These are phyloP conservation scores for Pleurozium schreberi DNA, from an alignment of 225 moss, liverwort and hornwort genomes.

Conservation along the genomic window DNA sequence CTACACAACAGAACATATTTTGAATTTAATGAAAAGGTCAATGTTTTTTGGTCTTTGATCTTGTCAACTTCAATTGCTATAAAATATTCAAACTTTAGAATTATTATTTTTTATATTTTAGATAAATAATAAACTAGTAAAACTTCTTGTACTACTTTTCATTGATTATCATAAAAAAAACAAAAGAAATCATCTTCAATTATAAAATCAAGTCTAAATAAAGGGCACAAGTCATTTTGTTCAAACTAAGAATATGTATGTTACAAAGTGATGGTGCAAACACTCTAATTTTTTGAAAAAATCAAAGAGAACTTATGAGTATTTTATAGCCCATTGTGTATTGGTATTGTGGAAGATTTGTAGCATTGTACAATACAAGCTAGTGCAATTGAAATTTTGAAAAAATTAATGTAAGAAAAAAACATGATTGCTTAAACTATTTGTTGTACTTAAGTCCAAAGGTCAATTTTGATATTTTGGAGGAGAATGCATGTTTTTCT, in stretches of 20 bases:
- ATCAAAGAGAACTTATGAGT: fast-evolving
- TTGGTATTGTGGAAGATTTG: background rate
- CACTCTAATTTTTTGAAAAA: background rate
- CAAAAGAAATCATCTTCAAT: background rate
- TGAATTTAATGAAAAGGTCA: background rate
- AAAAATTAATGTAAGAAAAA: background rate
- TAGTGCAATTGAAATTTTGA: background rate
- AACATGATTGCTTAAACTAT: too few relatives aligned
- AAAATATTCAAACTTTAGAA: background rate
- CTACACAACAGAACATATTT: background rate
- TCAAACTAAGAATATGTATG: background rate
- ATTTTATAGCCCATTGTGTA: background rate
- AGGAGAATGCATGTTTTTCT: background rate
- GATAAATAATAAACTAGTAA: background rate
- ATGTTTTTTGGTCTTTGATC: too few relatives aligned
- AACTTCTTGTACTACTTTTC: background rate
- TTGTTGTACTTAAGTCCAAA: fast-evolving
- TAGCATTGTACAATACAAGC: background rate
- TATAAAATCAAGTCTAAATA: background rate
- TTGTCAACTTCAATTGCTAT: background rate
- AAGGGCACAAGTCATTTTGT: fast-evolving
- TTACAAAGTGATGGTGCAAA: background rate
- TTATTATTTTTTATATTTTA: background rate
- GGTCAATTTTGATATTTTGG: background rate
- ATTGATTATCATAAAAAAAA: fast-evolving